Base-by-base conservation (phyloP, 768 basidiomycete species). In the Sarcodon sp. region DNA sequence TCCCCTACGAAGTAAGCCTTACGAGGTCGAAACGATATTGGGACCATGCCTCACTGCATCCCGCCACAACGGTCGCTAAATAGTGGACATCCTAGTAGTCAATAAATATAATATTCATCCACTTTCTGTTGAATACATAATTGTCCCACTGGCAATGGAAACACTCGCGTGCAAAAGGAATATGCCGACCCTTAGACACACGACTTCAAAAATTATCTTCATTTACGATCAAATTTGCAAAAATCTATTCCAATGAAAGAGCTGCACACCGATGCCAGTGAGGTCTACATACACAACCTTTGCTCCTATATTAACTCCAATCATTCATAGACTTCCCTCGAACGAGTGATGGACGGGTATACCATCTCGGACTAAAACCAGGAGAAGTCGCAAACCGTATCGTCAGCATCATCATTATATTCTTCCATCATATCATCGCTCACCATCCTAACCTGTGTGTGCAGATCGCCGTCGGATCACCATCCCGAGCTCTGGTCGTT, bases 331-430 rank as follows among this genome's bases (percentile, higher is more conserved):
- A 88, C 66, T 86, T 88, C 58, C 86, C 86, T 50, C 75, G 77
- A 50, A 84, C 84, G 35, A 69, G 69, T 44, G 82, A 84, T 59
- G 73, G 72, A 45, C 79, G 83, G 47, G 84, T 87, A 43, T 88
- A 88, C 63, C 86, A 88, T 63, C 74, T 88, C 27, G 87, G 84
- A 35, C 63, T 88, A 53, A 71, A 76, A 43, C 69, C 76, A 36
- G 84, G 87, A 36, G 83, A 90, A 60, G 79, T 90, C 11, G 83
- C 87, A 37, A 87, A 87, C 61, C 76, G 83, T 48, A 82, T 89
- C 53, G 82, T 87, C 60, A 61, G 71, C 58, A 35, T 33, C 12
- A 33, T 27, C 58, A 35, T 33, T 10, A 33, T 27, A 41, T 18
- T 16, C 43, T 21, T 39, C 21, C 32, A 33, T 43, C 39, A 35